Conservation (phyloP, 1,139 yeast species). For the Hanseniaspora uvarum region DNA sequence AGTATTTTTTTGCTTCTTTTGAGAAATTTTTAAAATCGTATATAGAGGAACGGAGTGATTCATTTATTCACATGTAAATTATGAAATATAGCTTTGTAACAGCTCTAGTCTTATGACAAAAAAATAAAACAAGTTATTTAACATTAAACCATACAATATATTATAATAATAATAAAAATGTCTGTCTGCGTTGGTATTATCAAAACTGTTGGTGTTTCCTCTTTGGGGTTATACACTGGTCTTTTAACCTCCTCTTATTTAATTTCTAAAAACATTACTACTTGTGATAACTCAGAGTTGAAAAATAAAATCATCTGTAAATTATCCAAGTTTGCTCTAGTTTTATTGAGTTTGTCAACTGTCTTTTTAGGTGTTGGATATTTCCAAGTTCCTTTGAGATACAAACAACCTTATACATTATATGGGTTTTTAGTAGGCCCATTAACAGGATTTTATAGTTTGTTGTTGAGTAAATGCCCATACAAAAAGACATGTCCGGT, state of each 20-base stretch:
- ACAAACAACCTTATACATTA: slow-evolving; percentile 33
- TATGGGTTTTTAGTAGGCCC: slow-evolving; percentile 32
- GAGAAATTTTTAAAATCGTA: no score
- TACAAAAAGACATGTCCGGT: slow-evolving; percentile 12
- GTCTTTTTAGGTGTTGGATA: slow-evolving; percentile 30
- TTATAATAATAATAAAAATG: slow-evolving; percentile 4
- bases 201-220: slow-evolving; percentile 57
- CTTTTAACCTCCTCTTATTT: slow-evolving; percentile 75
- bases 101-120: no score
- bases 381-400: slow-evolving; percentile 28
- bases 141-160: background rate
- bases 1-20: no score
- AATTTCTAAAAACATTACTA: slow-evolving; percentile 28
- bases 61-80: no score
- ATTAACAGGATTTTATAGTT: slow-evolving; percentile 22
- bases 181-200: slow-evolving; percentile 23
- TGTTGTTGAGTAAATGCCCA: slow-evolving; percentile 18
- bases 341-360: slow-evolving; percentile 27
- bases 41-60: no score
- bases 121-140: background rate
- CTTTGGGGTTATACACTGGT: slow-evolving; percentile 90
- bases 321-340: slow-evolving; percentile 24
- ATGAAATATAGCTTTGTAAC: no score
- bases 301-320: slow-evolving; percentile 22
- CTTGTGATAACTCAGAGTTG: slow-evolving; percentile 18